phyloP scores from a whole-genome alignment of 1,284 basidiomycete species.

The Austroboletus niveus region DNA sequence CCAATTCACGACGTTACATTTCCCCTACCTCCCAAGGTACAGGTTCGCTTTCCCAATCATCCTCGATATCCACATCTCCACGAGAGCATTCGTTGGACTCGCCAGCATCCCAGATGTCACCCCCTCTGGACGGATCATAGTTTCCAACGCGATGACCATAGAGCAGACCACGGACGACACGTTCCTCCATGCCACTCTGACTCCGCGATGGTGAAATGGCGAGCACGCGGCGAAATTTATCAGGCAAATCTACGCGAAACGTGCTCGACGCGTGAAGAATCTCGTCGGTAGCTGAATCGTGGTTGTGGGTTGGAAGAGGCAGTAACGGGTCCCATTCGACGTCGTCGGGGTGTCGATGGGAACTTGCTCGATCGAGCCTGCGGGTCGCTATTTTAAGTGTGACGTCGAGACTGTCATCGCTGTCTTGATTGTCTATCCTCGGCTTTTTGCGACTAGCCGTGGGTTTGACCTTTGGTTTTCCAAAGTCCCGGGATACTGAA shows the following conservation, averaged over 20 bases:
- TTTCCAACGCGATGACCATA: slow-evolving; percentile 54
- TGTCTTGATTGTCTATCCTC: slow-evolving; percentile 34
- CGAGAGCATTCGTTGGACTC: slow-evolving; percentile 45
- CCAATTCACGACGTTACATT: slow-evolving; percentile 42
- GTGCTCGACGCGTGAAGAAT: slow-evolving; percentile 27
- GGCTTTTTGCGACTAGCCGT: slow-evolving; percentile 40
- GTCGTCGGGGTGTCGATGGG: slow-evolving; percentile 19
- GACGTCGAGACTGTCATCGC: slow-evolving; percentile 34
- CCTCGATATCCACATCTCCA: slow-evolving; percentile 49
- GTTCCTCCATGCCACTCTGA: slow-evolving; percentile 47
- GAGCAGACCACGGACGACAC: slow-evolving; percentile 55
- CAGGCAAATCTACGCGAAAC: slow-evolving; percentile 62
- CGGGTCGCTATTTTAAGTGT: slow-evolving; percentile 24
- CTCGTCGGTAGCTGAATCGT: slow-evolving; percentile 28
- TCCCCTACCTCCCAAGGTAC: slow-evolving; percentile 77
- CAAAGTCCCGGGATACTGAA: slow-evolving; percentile 26
- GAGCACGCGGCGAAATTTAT: slow-evolving; percentile 60
- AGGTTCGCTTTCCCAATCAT: slow-evolving; percentile 80
- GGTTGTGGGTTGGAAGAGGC: slow-evolving; percentile 34
- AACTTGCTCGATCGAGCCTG: slow-evolving; percentile 5
- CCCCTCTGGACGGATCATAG: slow-evolving; percentile 62
- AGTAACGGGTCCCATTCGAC: slow-evolving; percentile 44
- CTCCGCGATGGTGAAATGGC: slow-evolving; percentile 50
- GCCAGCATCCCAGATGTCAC: slow-evolving; percentile 76
- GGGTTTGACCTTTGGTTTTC: slow-evolving; percentile 42